Evolutionary conservation across 805 yeast genomes (phyloP), one percentile per base, ranked within the genome.

Genomic region (Candida tammaniensis): DNA sequence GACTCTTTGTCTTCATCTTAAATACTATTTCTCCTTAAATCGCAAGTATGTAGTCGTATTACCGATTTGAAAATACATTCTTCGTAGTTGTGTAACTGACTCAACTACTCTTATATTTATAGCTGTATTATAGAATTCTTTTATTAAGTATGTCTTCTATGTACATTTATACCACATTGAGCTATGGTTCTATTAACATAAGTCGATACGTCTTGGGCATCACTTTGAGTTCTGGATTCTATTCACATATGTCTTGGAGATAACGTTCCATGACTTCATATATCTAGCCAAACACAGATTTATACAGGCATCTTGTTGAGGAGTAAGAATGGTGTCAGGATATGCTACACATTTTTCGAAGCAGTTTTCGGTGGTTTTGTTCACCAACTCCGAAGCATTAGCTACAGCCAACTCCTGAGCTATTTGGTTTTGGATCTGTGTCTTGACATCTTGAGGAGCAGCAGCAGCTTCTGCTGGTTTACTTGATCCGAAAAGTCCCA

Each of bases 191-290:
- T n/a, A n/a, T n/a, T n/a, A n/a, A n/a, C 9, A 12, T n/a, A n/a
- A n/a, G n/a, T n/a, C n/a, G n/a, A n/a, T n/a, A n/a, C n/a, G n/a
- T n/a, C n/a, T 19, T 21, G 7, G 6, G 29, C 7, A 5, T 19
- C 25, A 31, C 16, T 33, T 28, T 13, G 33, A 34, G 20, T 25
- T 20, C 60, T 82, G 88, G 48, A 86, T 83, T 58, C 95, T 76
- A 18, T 76, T 55, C 33, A 87, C 76, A 59, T 87, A 88, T 8
- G 85, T 68, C 55, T 78, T 80, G 9, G 95, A 85, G 27, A 89
- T 71, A 35, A 81, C 69, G 50, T 88, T 87, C 96, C 96, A 89
- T 21, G 94, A 79, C 57, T 83, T 76, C 91, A 88, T 82, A 60
- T 86, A 89, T 63, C 86, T 89, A 44, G 82, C 80, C 48, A 84